Evolutionary conservation across 192 early-diverging fungal genomes (phyloP).

Genomic region (Chytriomyces sp.): DNA sequence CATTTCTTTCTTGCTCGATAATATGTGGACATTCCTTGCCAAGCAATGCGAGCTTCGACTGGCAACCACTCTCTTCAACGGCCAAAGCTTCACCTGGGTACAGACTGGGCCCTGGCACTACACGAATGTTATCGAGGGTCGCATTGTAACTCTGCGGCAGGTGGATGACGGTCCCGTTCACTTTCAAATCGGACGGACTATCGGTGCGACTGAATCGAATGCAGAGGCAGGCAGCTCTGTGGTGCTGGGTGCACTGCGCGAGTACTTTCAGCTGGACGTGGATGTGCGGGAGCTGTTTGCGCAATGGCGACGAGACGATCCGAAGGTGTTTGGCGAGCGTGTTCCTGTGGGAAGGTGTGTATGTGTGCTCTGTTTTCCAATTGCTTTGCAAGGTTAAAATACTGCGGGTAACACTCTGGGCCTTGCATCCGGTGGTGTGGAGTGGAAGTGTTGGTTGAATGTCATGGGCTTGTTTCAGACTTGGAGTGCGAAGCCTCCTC

Average conservation of each 20-base stretch:
- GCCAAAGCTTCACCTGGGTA: slow-evolving; percentile 91
- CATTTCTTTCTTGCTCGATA: slow-evolving; percentile 37
- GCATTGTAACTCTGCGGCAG: slow-evolving; percentile 66
- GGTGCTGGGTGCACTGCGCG: too few relatives aligned
- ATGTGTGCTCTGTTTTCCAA: too few relatives aligned
- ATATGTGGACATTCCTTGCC: background rate
- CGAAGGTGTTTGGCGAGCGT: too few relatives aligned
- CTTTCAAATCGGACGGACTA: background rate
- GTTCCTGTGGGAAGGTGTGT: too few relatives aligned
- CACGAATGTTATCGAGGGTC: slow-evolving; percentile 59
- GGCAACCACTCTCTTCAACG: slow-evolving; percentile 79
- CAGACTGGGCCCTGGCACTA: slow-evolving; percentile 63
- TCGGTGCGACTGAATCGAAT: too few relatives aligned
- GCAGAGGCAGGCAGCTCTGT: too few relatives aligned
- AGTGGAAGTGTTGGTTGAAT: slow-evolving; percentile 49
- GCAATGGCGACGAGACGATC: slow-evolving; percentile 55
- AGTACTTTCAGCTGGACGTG: slow-evolving; percentile 77
- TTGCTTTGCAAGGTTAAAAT: too few relatives aligned
- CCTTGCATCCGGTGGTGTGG: too few relatives aligned
- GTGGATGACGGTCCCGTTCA: slow-evolving; percentile 28
- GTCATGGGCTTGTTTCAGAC: slow-evolving; percentile 69
- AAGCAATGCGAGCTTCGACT: slow-evolving; percentile 64
- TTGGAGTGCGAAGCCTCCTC: slow-evolving; percentile 61
- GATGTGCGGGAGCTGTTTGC: background rate
- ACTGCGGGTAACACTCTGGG: too few relatives aligned